phyloP scores from a whole-genome alignment of 75 land plant genomes.

The Cryptomeria japonica region DNA sequence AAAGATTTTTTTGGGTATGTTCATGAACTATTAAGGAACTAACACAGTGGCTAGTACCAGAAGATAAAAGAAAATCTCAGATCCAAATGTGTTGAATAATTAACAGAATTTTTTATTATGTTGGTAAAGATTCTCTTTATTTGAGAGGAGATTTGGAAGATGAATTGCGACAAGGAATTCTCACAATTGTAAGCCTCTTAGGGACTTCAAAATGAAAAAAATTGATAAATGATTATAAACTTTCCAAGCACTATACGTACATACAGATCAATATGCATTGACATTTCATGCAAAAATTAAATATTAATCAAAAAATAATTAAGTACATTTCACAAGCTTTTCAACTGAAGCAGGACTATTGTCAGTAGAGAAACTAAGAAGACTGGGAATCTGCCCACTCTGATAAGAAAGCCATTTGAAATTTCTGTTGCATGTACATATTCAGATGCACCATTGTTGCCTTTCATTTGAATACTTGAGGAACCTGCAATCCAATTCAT shows the following conservation, averaged over 20 bases:
- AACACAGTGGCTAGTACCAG: too few species aligned
- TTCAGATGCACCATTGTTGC: neutral
- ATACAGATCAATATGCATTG: neutral
- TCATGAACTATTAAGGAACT: too few species aligned
- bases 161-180: too few species aligned
- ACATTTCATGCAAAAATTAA: neutral
- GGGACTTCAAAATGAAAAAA: too few species aligned
- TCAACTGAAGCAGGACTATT: neutral
- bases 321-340: neutral
- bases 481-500: slow-evolving; percentile 2
- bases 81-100: too few species aligned
- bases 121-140: too few species aligned
- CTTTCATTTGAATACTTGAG: neutral
- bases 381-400: neutral
- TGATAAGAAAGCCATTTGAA: neutral
- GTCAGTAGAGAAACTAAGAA: neutral
- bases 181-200: too few species aligned
- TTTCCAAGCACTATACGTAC: neutral
- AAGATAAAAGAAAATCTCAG: too few species aligned
- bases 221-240: neutral
- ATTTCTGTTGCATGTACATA: neutral
- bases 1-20: too few species aligned
- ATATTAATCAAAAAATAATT: neutral
- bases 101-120: too few species aligned
- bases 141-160: too few species aligned